phyloP scores from a whole-genome alignment of 352 stramenopile species.

The Globisporangium splendens region DNA sequence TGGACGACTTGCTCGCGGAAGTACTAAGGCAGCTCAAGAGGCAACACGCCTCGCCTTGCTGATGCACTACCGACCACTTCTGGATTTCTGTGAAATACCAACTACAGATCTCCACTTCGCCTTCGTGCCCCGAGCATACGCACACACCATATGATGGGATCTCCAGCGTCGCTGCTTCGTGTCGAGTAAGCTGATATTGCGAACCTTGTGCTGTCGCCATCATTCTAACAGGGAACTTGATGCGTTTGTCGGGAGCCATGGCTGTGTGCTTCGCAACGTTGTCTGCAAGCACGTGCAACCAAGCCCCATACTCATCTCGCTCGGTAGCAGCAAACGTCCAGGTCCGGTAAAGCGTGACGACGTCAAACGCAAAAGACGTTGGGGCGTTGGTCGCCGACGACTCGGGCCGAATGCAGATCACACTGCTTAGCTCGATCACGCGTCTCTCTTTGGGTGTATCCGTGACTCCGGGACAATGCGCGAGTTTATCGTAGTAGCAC shows the following conservation, averaged over 20 bases:
- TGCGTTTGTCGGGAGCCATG: slow-evolving; percentile 39
- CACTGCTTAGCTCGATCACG: slow-evolving; percentile 62
- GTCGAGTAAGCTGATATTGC: slow-evolving; percentile 26
- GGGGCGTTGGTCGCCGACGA: slow-evolving; percentile 19
- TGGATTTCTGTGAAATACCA: slow-evolving; percentile 84
- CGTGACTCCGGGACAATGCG: slow-evolving; percentile 53
- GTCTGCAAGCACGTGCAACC: slow-evolving; percentile 52
- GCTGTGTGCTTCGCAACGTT: slow-evolving; percentile 54
- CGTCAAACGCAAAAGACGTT: slow-evolving; percentile 48
- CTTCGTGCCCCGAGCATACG: slow-evolving; percentile 38
- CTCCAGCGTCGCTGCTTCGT: slow-evolving; percentile 44
- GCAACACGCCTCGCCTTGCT: slow-evolving; percentile 54
- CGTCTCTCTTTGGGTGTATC: slow-evolving; percentile 50
- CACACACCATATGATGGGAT: slow-evolving; percentile 59
- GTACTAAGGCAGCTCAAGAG: slow-evolving; percentile 48
- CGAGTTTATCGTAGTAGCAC: slow-evolving; percentile 71
- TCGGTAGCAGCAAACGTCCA: slow-evolving; percentile 65
- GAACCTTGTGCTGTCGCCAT: slow-evolving; percentile 31
- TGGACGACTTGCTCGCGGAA: neutral
- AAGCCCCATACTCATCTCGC: slow-evolving; percentile 46
- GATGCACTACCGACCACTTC: slow-evolving; percentile 65
- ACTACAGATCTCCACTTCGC: slow-evolving; percentile 43
- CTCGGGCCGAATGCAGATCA: slow-evolving; percentile 62
- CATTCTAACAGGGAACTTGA: slow-evolving; percentile 50
- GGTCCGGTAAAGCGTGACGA: slow-evolving; percentile 70